Evolutionary conservation across 176 grass and related monocot genomes (phyloP).

Genomic region (Paspalum vaginatum): DNA sequence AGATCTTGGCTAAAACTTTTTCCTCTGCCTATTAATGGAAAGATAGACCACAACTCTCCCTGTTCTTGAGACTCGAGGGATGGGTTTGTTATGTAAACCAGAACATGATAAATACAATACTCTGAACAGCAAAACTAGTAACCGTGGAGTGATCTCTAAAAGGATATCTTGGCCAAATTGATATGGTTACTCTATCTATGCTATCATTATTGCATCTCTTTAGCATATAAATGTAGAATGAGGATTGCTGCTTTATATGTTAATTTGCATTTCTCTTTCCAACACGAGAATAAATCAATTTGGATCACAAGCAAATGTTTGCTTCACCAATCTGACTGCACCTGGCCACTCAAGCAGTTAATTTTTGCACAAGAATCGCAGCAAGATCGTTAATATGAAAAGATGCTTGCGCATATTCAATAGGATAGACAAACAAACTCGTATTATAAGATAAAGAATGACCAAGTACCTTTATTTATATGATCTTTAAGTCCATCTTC

Average conservation of each 20-base stretch:
- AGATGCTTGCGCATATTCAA: background rate
- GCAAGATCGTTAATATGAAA: background rate
- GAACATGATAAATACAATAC: background rate
- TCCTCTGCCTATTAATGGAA: background rate
- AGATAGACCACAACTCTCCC: background rate
- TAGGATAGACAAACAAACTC: slow-evolving; percentile 11
- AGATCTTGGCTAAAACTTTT: background rate
- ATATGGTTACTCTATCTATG: background rate
- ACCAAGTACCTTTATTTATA: slow-evolving; percentile 53
- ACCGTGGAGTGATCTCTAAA: background rate
- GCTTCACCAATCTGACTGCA: background rate
- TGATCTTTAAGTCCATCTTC: slow-evolving; percentile 57
- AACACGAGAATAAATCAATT: background rate
- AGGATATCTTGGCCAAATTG: background rate
- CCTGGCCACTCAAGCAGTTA: background rate
- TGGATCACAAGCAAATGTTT: background rate
- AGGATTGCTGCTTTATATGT: background rate
- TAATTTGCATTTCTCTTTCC: background rate
- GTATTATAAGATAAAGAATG: slow-evolving; percentile 20
- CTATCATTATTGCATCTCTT: slow-evolving; percentile 1
- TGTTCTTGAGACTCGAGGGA: background rate
- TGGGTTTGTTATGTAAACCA: background rate
- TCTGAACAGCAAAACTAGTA: background rate
- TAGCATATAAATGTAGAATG: background rate
- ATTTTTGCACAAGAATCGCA: background rate